A percentile compares a stretch with the other conserved stretches of the same genome.
Conservation (phyloP, 139 green algal genomes). For the Coelastrella sp. region DNA sequence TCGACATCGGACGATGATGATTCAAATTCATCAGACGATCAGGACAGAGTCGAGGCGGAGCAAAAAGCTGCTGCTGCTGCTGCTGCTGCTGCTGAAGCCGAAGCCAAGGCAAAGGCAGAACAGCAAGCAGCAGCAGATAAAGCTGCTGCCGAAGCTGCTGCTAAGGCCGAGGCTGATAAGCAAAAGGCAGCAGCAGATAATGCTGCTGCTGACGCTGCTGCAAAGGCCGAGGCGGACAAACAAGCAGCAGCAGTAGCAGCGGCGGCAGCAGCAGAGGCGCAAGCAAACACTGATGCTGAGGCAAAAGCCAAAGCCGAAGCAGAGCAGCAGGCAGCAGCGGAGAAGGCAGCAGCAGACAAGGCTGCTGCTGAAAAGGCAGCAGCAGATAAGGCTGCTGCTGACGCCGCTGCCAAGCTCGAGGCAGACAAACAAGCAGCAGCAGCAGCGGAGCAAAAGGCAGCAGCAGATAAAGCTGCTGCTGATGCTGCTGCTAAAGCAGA, state of each 20-base stretch:
- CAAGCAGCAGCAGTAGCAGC: no score
- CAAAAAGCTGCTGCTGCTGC: no score
- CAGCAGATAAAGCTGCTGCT: no score
- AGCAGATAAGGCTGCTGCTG: background rate
- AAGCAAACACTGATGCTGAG: background rate
- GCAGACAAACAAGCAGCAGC: background rate
- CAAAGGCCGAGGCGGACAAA: no score
- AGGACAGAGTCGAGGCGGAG: no score
- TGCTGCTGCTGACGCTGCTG: no score
- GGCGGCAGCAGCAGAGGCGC: no score
- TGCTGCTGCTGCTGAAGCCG: no score
- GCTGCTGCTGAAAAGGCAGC: background rate
- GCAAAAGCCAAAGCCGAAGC: background rate
- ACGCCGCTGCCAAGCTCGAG: background rate
- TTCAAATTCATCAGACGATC: no score
- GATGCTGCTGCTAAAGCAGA: background rate
- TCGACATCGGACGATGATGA: no score
- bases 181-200: slow-evolving; percentile 3
- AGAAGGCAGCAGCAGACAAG: background rate
- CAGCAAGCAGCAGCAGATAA: background rate
- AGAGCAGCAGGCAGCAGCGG: background rate
- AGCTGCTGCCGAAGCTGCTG: background rate
- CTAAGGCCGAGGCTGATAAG: background rate
- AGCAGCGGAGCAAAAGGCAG: background rate
- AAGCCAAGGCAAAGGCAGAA: no score